Percentiles rank a stretch among this genome's conserved stretches.
Evolutionary conservation across 2,329 filamentous ascomycete species (phyloP).

Genomic region (Ambrosiella cleistominuta): DNA sequence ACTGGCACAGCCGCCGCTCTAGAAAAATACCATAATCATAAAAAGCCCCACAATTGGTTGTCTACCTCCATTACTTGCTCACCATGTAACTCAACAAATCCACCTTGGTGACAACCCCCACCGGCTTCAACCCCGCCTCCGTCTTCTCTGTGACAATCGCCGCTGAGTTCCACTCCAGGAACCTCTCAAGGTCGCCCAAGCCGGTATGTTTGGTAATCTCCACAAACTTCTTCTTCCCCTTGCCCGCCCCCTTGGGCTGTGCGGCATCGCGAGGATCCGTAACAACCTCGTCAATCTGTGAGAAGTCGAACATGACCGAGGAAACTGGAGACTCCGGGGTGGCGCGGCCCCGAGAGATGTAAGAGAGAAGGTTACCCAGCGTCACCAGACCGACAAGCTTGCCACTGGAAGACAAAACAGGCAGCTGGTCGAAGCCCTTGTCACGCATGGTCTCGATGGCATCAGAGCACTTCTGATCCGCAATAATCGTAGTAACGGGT

Average conservation of each 20-base stretch:
- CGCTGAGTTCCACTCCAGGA: constrained; percentile 96
- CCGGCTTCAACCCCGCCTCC: constrained; percentile 47
- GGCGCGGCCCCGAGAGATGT: constrained; percentile 70
- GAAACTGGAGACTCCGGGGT: constrained; percentile 55
- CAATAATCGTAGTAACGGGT: constrained; percentile 71
- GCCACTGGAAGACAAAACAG: constrained; percentile 51
- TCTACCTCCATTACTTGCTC: constrained; percentile 25
- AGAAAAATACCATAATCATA: not conserved
- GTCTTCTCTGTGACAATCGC: constrained; percentile 76
- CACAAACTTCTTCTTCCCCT: constrained; percentile 50
- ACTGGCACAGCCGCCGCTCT: not conserved
- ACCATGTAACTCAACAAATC: constrained; percentile 88
- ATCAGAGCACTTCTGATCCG: constrained; percentile 55
- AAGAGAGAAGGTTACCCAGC: constrained; percentile 81
- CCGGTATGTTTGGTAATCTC: constrained; percentile 88
- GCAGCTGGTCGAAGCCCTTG: constrained; percentile 93
- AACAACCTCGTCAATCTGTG: constrained; percentile 68
- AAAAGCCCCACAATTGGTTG: not conserved
- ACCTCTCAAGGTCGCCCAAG: constrained; percentile 66
- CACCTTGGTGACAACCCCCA: constrained; percentile 90
- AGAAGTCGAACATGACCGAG: constrained; percentile 95
- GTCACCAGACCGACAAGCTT: constrained; percentile 85
- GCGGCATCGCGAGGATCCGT: constrained; percentile 60
- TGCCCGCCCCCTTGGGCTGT: constrained; percentile 16
- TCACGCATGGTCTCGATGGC: constrained; percentile 98